Percentiles rank a stretch among this genome's conserved stretches.
phyloP scores from a whole-genome alignment of 805 yeast species.

The Scheffersomyces ergatensis region DNA sequence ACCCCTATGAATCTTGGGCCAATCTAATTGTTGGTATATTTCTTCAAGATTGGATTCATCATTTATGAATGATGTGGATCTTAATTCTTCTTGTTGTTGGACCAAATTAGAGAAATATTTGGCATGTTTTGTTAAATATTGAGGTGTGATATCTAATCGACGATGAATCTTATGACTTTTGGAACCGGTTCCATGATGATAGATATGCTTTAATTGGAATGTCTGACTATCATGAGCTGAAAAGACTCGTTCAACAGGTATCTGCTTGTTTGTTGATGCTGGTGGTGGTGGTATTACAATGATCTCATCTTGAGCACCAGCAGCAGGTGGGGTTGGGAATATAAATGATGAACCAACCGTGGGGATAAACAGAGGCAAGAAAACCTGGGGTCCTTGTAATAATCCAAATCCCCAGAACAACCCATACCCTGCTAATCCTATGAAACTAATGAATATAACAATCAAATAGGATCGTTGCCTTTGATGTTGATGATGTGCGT shows the following conservation, averaged over 20 bases:
- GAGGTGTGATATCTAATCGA: constrained; percentile 49
- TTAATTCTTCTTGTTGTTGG: neutral
- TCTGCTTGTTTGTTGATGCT: too few species aligned
- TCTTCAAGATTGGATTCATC: constrained; percentile 10
- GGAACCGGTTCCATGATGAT: constrained; percentile 56
- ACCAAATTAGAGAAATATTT: constrained; percentile 2
- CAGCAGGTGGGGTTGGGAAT: too few species aligned
- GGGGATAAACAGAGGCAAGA: too few species aligned
- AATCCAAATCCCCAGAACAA: too few species aligned
- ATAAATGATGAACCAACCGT: too few species aligned
- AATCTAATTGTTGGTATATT: constrained; percentile 24
- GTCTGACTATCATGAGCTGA: neutral
- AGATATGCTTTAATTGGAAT: constrained; percentile 51
- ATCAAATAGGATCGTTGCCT: neutral
- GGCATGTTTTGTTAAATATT: constrained; percentile 22
- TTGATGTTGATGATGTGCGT: neutral
- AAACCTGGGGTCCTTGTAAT: too few species aligned
- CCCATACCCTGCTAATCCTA: neutral
- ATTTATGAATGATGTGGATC: too few species aligned
- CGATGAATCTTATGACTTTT: constrained; percentile 40
- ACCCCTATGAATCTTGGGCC: constrained; percentile 31
- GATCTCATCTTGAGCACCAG: too few species aligned
- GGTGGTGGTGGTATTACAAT: too few species aligned
- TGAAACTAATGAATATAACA: neutral
- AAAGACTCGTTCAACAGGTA: too few species aligned